Evolutionary conservation across 768 basidiomycete species (phyloP), one percentile per base, ranked within the genome.

Genomic region (Xerocomus brunneocitrinus): DNA sequence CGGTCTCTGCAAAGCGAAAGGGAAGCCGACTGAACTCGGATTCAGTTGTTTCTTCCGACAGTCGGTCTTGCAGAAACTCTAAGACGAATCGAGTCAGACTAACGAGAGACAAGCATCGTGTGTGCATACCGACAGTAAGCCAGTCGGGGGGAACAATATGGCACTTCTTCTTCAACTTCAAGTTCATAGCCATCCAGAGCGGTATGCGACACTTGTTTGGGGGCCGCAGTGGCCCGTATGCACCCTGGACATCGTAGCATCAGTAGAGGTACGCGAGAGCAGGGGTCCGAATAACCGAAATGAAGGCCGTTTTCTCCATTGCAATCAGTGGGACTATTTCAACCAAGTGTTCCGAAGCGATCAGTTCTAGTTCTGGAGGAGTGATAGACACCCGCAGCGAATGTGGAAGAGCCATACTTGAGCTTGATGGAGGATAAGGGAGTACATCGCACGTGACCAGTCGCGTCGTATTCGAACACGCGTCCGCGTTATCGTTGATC

Each of bases 151-250:
- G 79, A 13, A 98, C 78, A 47, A 99, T 92, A 60, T 91, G 85
- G 57, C 95, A 98, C 71, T 94, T 95, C 68, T 90, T 89, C 77
- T 98, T 97, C 64, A 85, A 67, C 73, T 99, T 99, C 47, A 98
- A 75, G 64, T 95, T 92, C 3, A 90, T 74, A 0, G 95, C 97
- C 76, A 99, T 86, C 97, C 97, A 99, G 4, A 98, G 74, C 1
- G 97, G 97, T n/a, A 98, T 83, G 59, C 79, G 79, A 35, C 86
- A 79, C 68, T 89, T 88, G 53, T 82, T 79, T 5, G 95, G 95
- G 1, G 97, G 95, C 6, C 86, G 78, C 49, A 99, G 81, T 19
- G 97, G 95, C 3, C 97, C 97, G 62, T 92, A 97, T 49, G 87
- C 85, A 49, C 92, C 94, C 93, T 97, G 68, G 19, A 8, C 45